Percentiles rank a stretch among this genome's conserved stretches.
phyloP scores from a whole-genome alignment of 1,139 yeast species.

The Hemisphaericaspora xylofermentans region DNA sequence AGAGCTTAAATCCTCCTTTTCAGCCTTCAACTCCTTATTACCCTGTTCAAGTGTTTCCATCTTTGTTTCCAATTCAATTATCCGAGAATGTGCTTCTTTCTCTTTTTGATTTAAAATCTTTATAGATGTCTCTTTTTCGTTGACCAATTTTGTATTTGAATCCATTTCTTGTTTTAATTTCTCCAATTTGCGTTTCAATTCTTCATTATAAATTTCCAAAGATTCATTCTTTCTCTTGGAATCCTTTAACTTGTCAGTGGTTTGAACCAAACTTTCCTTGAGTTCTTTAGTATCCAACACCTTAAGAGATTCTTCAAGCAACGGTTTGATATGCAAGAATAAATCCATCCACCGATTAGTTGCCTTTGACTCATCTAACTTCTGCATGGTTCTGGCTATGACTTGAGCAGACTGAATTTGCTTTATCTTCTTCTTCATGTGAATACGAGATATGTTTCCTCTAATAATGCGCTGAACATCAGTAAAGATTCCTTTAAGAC shows the following conservation, averaged over 20 bases:
- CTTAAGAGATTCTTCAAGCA: conserved; percentile 65
- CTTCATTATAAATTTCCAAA: conserved; percentile 49
- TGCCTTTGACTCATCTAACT: conserved; percentile 48
- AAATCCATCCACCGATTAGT: conserved; percentile 81
- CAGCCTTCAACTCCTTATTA: conserved; percentile 17
- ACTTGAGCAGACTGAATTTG: conserved; percentile 72
- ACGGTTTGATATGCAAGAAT: conserved; percentile 71
- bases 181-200: conserved; percentile 46
- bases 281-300: conserved; percentile 55
- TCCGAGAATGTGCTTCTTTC: conserved; percentile 19
- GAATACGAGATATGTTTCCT: conserved; percentile 60
- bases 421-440: conserved; percentile 49
- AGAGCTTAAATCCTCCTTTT: conserved; percentile 19
- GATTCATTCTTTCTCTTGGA: conserved; percentile 41
- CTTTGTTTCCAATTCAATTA: conserved; percentile 19
- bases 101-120: conserved; percentile 27
- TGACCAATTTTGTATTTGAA: conserved; percentile 24
- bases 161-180: conserved; percentile 46
- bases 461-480: conserved; percentile 66
- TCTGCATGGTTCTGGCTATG: conserved; percentile 60
- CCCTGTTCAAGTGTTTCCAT: conserved; percentile 16
- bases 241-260: conserved; percentile 39
- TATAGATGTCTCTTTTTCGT: conserved; percentile 27
- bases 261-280: conserved; percentile 47
- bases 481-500: conserved; percentile 56